Conservation (phyloP, 2,329 filamentous ascomycete genomes). For the Xylariomycetidae sp. region DNA sequence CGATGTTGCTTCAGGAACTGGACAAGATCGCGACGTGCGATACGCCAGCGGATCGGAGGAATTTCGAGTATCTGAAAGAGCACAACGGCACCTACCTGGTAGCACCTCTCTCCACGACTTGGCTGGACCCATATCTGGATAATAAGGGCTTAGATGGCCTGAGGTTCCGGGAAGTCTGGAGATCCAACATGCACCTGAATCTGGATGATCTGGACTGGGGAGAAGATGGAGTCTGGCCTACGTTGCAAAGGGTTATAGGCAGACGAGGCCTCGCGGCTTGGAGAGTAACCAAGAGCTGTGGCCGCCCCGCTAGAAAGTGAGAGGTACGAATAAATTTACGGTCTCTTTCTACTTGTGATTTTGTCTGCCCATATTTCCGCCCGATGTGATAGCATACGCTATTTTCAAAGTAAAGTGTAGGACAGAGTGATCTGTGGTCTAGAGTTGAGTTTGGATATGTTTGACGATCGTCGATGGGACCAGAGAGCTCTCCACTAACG, state of each 20-base stretch:
- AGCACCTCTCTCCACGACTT: slow-evolving; percentile 65
- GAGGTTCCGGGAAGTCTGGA: slow-evolving; percentile 65
- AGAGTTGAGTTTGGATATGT: too few relatives aligned
- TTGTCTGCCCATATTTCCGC: too few relatives aligned
- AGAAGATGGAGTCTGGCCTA: slow-evolving; percentile 69
- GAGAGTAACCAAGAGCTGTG: slow-evolving; percentile 59
- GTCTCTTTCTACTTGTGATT: too few relatives aligned
- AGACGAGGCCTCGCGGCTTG: slow-evolving; percentile 55
- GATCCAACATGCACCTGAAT: slow-evolving; percentile 62
- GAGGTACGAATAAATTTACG: slow-evolving; percentile 1
- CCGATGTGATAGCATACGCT: too few relatives aligned
- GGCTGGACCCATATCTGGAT: slow-evolving; percentile 57
- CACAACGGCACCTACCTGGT: slow-evolving; percentile 64
- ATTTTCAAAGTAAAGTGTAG: too few relatives aligned
- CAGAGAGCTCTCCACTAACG: too few relatives aligned
- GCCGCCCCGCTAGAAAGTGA: slow-evolving; percentile 10
- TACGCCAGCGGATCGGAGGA: slow-evolving; percentile 48
- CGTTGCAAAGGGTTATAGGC: slow-evolving; percentile 61
- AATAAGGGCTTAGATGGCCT: slow-evolving; percentile 56
- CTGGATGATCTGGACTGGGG: slow-evolving; percentile 76
- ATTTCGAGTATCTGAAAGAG: slow-evolving; percentile 51
- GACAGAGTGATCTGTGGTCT: too few relatives aligned
- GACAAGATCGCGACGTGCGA: slow-evolving; percentile 56
- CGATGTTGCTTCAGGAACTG: slow-evolving; percentile 53
- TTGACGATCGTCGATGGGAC: too few relatives aligned